These are phyloP conservation scores for Ustilago trichophora DNA, from an alignment of 1,284 basidiomycete genomes.

Conservation along the genomic window DNA sequence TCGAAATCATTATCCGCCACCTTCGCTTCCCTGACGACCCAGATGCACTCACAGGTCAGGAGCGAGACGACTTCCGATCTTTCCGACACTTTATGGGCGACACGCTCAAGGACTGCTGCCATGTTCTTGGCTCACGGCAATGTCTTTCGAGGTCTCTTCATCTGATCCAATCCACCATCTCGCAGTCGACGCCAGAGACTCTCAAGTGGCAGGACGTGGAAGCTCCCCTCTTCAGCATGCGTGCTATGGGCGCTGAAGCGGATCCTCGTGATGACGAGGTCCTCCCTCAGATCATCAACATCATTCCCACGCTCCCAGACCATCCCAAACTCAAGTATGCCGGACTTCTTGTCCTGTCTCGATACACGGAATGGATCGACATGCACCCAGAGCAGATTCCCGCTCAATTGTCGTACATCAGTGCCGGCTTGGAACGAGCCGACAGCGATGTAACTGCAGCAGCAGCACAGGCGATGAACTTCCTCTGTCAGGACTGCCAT, in stretches of 20 bases:
- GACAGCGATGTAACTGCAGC: slow-evolving; percentile 79
- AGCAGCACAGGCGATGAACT: slow-evolving; percentile 94
- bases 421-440: slow-evolving; percentile 80
- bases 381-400: slow-evolving; percentile 87
- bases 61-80: slow-evolving; percentile 89
- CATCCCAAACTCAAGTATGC: slow-evolving; percentile 95
- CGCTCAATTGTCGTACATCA: slow-evolving; percentile 88
- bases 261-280: slow-evolving; percentile 83
- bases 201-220: slow-evolving; percentile 91
- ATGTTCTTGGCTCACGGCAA: slow-evolving; percentile 85
- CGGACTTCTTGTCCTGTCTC: slow-evolving; percentile 89
- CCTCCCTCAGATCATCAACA: slow-evolving; percentile 92
- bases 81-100: slow-evolving; percentile 99
- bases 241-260: slow-evolving; percentile 96
- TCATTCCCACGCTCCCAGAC: slow-evolving; percentile 86
- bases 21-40: slow-evolving; percentile 86
- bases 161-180: slow-evolving; percentile 78
- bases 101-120: slow-evolving; percentile 98
- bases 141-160: slow-evolving; percentile 85
- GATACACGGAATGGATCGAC: slow-evolving; percentile 97
- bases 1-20: slow-evolving; percentile 87
- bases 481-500: slow-evolving; percentile 91
- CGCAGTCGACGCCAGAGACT: slow-evolving; percentile 66
- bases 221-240: slow-evolving; percentile 95
- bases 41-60: slow-evolving; percentile 77